Evolutionary conservation across 1,284 basidiomycete genomes (phyloP), one percentile per base, ranked within the genome.

Genomic region (Fomitopsis pinicola): DNA sequence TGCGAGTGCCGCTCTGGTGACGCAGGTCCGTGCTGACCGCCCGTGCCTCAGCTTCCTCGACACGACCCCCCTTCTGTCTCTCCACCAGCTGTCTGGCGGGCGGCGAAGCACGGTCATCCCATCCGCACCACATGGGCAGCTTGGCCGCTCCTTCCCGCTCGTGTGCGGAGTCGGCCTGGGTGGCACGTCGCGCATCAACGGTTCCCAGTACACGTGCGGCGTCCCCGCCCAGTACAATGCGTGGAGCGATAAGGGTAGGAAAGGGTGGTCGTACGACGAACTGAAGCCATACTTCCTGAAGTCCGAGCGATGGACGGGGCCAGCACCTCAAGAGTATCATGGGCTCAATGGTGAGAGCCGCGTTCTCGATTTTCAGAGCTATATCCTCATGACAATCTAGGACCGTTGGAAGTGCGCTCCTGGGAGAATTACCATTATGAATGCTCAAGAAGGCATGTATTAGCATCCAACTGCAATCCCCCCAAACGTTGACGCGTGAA

Each of bases 141-240:
- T 59, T 4, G 50, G 52, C 2, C 58, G 58, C 17, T 45, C 58
- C n/a, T 42, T 59, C 30, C 36, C 58, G n/a, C 42, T 59, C 12
- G 40, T 55, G 9, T 54, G 50, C 30, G 58, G 52, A 12, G 28
- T 38, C 2, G 58, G 58, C 28, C 17, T 59, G 14, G 58, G 58
- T 17, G 58, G 58, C 14, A 48, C 50, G 17, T 54, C 58, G 28
- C 58, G 58, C 22, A 55, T 59, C 58, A 59, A 59, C 36, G 58
- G 58, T 17, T 17, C 26, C 35, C 58, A 59, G 52, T 59, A 59
- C 50, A 59, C 58, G 8, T 59, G 58, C 19, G 58, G 58, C 19
- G 58, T 59, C 17, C 58, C 58, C 10, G 58, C 58, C 15, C 38
- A 59, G 22, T 59, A 54, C 52, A 59, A 59, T 40, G 35, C 33